Conservation (phyloP, 129 eudicot genomes). For the Deinandra increscens region DNA sequence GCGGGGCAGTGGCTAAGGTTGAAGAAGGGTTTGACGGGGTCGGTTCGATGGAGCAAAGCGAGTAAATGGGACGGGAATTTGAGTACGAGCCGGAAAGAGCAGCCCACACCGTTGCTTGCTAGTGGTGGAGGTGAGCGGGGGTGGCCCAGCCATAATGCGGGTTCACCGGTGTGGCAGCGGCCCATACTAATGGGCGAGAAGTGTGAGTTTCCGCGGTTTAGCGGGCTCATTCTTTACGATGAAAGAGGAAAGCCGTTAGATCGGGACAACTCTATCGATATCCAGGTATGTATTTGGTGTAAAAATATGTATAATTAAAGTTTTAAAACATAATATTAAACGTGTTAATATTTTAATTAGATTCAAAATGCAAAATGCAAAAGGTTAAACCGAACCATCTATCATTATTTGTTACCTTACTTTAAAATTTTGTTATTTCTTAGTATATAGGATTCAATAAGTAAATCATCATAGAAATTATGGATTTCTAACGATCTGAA, state of each 20-base stretch:
- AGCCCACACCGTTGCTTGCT: constrained; percentile 49
- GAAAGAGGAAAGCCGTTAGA: constrained; percentile 61
- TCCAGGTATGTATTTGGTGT: constrained; percentile 37
- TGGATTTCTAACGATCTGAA: no score
- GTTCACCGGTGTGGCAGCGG: constrained; percentile 83
- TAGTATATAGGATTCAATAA: no score
- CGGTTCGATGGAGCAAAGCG: constrained; percentile 70
- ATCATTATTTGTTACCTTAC: no score
- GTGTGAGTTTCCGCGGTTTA: constrained; percentile 83
- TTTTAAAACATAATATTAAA: no score
- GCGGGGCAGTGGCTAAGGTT: constrained; percentile 28
- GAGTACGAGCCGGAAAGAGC: constrained; percentile 44
- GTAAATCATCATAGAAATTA: no score
- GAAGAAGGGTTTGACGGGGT: constrained; percentile 43
- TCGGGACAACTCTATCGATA: constrained; percentile 31
- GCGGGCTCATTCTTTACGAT: constrained; percentile 86
- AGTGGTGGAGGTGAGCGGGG: constrained; percentile 37
- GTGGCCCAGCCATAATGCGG: constrained; percentile 57
- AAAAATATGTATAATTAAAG: no score
- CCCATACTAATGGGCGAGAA: constrained; percentile 90
- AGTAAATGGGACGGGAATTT: constrained; percentile 54
- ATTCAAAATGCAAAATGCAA: no score
- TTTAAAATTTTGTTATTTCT: no score
- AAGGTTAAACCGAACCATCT: no score
- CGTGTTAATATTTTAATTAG: no score